These are phyloP conservation scores for Bruguiera sexangula DNA, from an alignment of 345 rosid species.

Conservation along the genomic window DNA sequence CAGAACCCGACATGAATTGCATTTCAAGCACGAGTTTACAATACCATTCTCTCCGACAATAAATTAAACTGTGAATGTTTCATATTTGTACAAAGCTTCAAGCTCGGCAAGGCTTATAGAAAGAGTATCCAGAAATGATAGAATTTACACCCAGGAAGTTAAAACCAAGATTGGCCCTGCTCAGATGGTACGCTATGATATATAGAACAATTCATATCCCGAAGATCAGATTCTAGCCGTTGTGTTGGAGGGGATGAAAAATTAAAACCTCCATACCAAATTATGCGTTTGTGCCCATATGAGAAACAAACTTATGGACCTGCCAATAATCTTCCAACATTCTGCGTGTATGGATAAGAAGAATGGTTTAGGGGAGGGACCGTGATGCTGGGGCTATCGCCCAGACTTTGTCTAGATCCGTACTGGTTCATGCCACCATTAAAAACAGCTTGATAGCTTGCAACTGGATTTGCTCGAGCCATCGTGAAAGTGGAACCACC, in stretches of 20 bases:
- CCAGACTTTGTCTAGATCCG: conserved; percentile 49
- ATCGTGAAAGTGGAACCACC: conserved; percentile 48
- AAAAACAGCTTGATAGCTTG: conserved; percentile 52
- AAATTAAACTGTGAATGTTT: conserved; percentile 22
- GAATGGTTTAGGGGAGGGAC: conserved; percentile 53
- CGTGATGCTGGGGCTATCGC: conserved; percentile 42
- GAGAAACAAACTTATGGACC: conserved; percentile 52
- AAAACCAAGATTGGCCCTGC: conserved; percentile 19
- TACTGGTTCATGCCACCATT: conserved; percentile 53
- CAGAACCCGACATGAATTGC: conserved; percentile 26
- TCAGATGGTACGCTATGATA: background rate
- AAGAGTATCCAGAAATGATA: conserved; percentile 11
- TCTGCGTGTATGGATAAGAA: conserved; percentile 69
- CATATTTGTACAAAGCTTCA: conserved; percentile 35
- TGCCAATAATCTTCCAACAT: conserved; percentile 64
- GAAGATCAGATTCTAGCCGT: conserved; percentile 18
- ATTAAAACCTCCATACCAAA: conserved; percentile 3
- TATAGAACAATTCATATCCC: conserved; percentile 18
- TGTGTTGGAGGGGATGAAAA: conserved; percentile 2
- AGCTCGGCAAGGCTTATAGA: conserved; percentile 17
- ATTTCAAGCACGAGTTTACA: conserved; percentile 34
- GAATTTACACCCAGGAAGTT: conserved; percentile 11
- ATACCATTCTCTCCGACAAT: conserved; percentile 16
- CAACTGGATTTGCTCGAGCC: conserved; percentile 43
- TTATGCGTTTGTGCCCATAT: conserved; percentile 17